Percentiles rank a stretch among this genome's conserved stretches.
Conservation (phyloP, 371 early-diverging fungal genomes). For the Parasitella parasitica region DNA sequence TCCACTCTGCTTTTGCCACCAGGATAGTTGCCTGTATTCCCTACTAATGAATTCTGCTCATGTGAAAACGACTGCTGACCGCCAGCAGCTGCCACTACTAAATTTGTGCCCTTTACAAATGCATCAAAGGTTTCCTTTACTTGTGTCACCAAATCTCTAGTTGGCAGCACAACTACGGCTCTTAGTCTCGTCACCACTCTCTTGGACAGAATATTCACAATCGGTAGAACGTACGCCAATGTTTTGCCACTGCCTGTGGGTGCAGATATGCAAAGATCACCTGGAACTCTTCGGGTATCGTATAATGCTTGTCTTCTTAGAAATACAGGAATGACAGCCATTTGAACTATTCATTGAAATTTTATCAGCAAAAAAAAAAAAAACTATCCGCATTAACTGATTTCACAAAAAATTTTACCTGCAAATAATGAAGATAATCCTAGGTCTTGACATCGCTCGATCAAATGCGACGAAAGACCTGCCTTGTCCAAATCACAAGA, state of each 20-base stretch:
- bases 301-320: slow-evolving; percentile 55
- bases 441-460: slow-evolving; percentile 61
- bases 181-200: slow-evolving; percentile 76
- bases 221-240: slow-evolving; percentile 94
- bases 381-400: not conserved
- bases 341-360: slow-evolving; percentile 82
- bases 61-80: slow-evolving; percentile 80
- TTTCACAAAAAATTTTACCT: slow-evolving; percentile 20
- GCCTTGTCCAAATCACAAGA: slow-evolving; percentile 47
- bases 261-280: slow-evolving; percentile 91
- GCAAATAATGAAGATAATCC: slow-evolving; percentile 83
- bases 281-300: slow-evolving; percentile 54
- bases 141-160: slow-evolving; percentile 86
- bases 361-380: not conserved
- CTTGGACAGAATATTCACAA: slow-evolving; percentile 75
- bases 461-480: slow-evolving; percentile 59
- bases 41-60: slow-evolving; percentile 75
- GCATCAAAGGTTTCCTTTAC: slow-evolving; percentile 83
- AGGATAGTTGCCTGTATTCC: slow-evolving; percentile 8
- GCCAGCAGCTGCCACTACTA: slow-evolving; percentile 70
- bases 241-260: slow-evolving; percentile 98
- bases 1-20: slow-evolving; percentile 80
- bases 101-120: slow-evolving; percentile 70
- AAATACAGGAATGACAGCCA: slow-evolving; percentile 83
- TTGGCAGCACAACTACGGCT: slow-evolving; percentile 89